phyloP scores from a whole-genome alignment of 257 asterid species.

The Lantana camara region DNA sequence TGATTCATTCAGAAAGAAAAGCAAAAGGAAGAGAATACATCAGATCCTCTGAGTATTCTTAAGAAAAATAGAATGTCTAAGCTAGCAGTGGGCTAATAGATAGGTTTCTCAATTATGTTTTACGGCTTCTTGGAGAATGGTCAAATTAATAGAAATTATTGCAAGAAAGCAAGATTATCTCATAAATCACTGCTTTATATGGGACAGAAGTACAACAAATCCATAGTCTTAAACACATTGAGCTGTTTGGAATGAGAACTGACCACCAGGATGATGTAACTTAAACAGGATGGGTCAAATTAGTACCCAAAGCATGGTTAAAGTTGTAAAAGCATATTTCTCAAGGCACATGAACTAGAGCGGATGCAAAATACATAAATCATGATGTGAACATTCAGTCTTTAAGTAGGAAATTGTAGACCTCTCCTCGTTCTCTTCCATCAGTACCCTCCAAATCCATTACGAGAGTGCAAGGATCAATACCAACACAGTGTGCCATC shows the following conservation, averaged over 20 bases:
- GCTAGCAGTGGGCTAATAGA: constrained; percentile 17
- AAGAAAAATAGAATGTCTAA: constrained; percentile 3
- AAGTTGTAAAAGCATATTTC: constrained; percentile 16
- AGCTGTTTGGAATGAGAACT: constrained; percentile 12
- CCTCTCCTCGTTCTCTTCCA: constrained; percentile 99
- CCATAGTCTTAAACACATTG: neutral
- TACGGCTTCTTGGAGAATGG: constrained; percentile 6
- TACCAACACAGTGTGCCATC: constrained; percentile 75
- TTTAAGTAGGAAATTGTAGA: constrained; percentile 28
- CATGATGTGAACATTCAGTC: constrained; percentile 6
- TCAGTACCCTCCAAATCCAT: constrained; percentile 99
- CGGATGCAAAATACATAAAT: constrained; percentile 6
- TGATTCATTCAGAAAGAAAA: neutral
- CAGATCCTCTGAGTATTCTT: constrained; percentile 11
- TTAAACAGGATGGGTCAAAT: constrained; percentile 15
- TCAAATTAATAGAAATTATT: constrained; percentile 6
- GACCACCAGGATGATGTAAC: neutral
- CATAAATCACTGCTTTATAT: neutral
- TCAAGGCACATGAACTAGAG: constrained; percentile 1
- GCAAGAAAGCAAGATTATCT: neutral
- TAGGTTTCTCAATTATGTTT: constrained; percentile 21
- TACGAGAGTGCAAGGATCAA: constrained; percentile 78
- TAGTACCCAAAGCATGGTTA: constrained; percentile 16
- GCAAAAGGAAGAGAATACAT: neutral
- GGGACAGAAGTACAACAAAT: neutral